Conservation (phyloP, 441 rosid genomes). For the Francoa sonchifolia region DNA sequence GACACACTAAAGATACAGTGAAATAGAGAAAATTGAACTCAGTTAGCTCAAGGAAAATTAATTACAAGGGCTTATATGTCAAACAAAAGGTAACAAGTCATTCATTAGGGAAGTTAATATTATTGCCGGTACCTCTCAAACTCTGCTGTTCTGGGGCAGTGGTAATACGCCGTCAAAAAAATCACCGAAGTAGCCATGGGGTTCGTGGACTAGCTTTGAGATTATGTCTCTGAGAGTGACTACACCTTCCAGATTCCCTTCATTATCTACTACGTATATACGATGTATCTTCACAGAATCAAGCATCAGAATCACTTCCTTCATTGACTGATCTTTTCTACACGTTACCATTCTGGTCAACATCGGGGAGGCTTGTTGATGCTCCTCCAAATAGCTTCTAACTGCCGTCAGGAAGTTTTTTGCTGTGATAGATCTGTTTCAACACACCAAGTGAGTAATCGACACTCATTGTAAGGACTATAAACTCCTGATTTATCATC, state of each 20-base stretch:
- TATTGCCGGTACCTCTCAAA: conserved; percentile 20
- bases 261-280: conserved; percentile 63
- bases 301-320: conserved; percentile 61
- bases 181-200: conserved; percentile 87
- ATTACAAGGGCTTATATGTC: conserved; percentile 19
- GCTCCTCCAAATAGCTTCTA: conserved; percentile 48
- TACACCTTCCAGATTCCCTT: conserved; percentile 78
- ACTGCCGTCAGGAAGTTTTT: conserved; percentile 69
- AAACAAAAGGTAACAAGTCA: conserved; percentile 9
- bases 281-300: conserved; percentile 63
- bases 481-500: no score
- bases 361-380: conserved; percentile 35
- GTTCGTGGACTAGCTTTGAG: conserved; percentile 85
- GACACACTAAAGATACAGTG: no score
- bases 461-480: no score
- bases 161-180: conserved; percentile 91
- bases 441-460: not conserved
- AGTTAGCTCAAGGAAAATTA: conserved; percentile 3
- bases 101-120: not conserved
- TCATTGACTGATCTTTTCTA: conserved; percentile 39
- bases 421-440: conserved; percentile 64
- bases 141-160: conserved; percentile 62
- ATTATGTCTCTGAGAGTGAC: conserved; percentile 86
- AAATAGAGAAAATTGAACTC: conserved; percentile 11
- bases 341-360: conserved; percentile 63